These are phyloP conservation scores for Plantago ovata DNA, from an alignment of 257 asterid species.

Conservation along the genomic window DNA sequence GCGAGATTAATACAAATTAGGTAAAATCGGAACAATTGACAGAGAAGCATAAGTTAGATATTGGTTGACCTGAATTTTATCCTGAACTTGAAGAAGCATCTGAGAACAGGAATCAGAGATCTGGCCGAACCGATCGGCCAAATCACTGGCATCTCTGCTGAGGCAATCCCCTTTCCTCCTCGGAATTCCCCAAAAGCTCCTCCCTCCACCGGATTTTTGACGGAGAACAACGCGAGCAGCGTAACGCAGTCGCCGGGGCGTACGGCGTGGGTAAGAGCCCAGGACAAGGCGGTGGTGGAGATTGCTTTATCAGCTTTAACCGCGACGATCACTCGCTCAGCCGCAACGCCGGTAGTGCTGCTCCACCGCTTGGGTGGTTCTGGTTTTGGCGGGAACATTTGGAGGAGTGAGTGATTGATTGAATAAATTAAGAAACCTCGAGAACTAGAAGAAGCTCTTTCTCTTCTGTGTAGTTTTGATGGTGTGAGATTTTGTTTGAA, in stretches of 20 bases:
- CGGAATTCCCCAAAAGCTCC: constrained; percentile 65
- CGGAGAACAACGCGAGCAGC: constrained; percentile 58
- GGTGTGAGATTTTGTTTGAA: background rate
- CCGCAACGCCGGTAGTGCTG: too few relatives aligned
- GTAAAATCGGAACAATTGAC: background rate
- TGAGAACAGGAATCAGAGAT: constrained; percentile 78
- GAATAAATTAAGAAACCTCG: background rate
- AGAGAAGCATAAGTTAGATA: background rate
- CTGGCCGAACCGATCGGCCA: constrained; percentile 57
- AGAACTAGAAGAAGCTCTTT: too few relatives aligned
- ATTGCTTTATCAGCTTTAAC: constrained; percentile 75
- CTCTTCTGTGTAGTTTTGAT: background rate
- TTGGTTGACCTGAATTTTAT: constrained; percentile 42
- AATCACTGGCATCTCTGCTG: constrained; percentile 25
- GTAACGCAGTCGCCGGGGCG: constrained; percentile 68
- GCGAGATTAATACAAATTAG: too few relatives aligned
- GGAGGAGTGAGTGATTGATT: constrained; percentile 1
- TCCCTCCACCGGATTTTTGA: constrained; percentile 45
- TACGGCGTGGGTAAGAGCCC: constrained; percentile 82
- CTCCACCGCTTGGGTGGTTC: constrained; percentile 10
- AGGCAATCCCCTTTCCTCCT: constrained; percentile 50
- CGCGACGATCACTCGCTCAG: constrained; percentile 63
- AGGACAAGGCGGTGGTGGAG: constrained; percentile 56
- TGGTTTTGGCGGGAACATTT: constrained; percentile 51
- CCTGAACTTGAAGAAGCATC: constrained; percentile 78